Evolutionary conservation across 2,329 filamentous ascomycete genomes (phyloP).

Genomic region (Juglanconis oblonga): DNA sequence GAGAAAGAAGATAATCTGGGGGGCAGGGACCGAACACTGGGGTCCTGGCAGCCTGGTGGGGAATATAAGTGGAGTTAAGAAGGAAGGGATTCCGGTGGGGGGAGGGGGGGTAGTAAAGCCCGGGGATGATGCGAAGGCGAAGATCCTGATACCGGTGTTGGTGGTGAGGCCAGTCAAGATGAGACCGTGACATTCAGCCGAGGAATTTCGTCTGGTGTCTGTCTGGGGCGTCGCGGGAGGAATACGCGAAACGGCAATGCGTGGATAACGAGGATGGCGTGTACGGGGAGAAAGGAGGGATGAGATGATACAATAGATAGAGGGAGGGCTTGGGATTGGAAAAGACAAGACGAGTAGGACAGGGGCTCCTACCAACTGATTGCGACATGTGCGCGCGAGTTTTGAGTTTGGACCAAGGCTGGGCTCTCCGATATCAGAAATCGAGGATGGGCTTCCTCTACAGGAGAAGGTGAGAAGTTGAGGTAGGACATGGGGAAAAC

Average conservation of each 20-base stretch:
- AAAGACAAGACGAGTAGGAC: not conserved
- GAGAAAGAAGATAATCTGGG: not conserved
- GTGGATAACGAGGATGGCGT: not conserved
- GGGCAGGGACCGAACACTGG: not conserved
- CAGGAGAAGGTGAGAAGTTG: too few species aligned
- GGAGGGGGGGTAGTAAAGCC: too few species aligned
- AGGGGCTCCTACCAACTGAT: not conserved
- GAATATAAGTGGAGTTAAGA: not conserved
- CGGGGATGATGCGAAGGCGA: too few species aligned
- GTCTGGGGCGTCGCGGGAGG: not conserved
- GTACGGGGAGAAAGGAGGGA: not conserved
- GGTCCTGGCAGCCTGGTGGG: too few species aligned
- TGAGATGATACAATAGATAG: slow-evolving; percentile 2
- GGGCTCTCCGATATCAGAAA: not conserved
- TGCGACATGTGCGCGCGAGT: not conserved
- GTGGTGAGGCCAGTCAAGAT: not conserved
- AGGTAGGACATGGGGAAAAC: too few species aligned
- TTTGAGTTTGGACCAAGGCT: not conserved
- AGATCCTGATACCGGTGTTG: not conserved
- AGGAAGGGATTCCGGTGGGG: too few species aligned
- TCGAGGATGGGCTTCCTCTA: not conserved
- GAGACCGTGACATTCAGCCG: not conserved
- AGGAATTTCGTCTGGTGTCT: not conserved
- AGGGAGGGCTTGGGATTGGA: not conserved
- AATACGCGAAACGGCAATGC: not conserved